These are phyloP conservation scores for Hypoxylon sp. DNA, from an alignment of 2,329 filamentous ascomycete genomes.

Conservation along the genomic window DNA sequence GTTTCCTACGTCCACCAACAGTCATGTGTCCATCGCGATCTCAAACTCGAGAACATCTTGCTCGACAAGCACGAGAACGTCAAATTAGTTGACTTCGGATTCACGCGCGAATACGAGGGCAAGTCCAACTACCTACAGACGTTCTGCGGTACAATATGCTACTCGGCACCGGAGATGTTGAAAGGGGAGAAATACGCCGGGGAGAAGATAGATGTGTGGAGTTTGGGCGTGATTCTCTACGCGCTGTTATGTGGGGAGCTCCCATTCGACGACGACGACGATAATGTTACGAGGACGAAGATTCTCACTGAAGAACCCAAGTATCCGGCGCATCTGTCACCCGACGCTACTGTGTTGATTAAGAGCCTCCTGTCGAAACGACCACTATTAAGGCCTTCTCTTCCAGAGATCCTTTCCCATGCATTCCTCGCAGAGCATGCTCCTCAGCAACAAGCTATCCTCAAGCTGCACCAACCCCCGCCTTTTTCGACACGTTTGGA, in stretches of 20 bases:
- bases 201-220: conserved; percentile 98
- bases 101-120: conserved; percentile 96
- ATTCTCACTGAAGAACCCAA: conserved; percentile 89
- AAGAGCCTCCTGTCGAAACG: conserved; percentile 89
- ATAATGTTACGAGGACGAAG: conserved; percentile 83
- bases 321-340: conserved; percentile 83
- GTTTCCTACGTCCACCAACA: conserved; percentile 96
- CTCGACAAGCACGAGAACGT: conserved; percentile 98
- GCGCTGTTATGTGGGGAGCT: conserved; percentile 86
- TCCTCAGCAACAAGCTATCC: conserved; percentile 86
- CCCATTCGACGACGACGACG: conserved; percentile 96
- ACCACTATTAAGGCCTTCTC: conserved; percentile 81
- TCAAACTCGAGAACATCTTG: conserved; percentile 96
- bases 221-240: conserved; percentile 86
- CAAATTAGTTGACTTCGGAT: conserved; percentile 97
- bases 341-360: conserved; percentile 82
- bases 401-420: conserved; percentile 88
- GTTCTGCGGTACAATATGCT: conserved; percentile 97
- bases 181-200: conserved; percentile 98
- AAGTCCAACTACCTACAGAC: conserved; percentile 95
- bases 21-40: conserved; percentile 93
- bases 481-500: conserved; percentile 89
- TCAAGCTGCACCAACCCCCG: conserved; percentile 82
- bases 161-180: conserved; percentile 97
- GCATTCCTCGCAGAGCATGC: conserved; percentile 90